Percentiles rank a stretch among this genome's conserved stretches.
phyloP scores from a whole-genome alignment of 169 alveolate genomes.

The Prorocentrum cordatum region DNA sequence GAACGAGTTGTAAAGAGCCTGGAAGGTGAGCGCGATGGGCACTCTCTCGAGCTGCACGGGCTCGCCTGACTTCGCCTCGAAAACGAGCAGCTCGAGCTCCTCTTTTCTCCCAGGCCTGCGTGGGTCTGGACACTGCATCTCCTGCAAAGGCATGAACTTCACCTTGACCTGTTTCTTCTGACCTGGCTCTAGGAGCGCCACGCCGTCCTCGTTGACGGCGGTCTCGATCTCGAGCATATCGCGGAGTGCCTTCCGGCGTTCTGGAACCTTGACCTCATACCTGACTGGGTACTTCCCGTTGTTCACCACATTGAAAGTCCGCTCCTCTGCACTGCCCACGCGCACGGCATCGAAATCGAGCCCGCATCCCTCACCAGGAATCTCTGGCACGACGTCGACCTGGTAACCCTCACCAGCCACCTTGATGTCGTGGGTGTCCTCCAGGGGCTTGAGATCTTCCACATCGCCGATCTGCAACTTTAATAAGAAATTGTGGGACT shows the following conservation, averaged over 20 bases:
- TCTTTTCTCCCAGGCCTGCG: not conserved
- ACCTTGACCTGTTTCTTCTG: conserved; percentile 20
- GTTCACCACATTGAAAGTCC: conserved; percentile 78
- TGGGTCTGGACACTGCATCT: not conserved
- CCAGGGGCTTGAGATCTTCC: not conserved
- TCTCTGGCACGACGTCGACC: conserved; percentile 68
- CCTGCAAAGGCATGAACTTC: not conserved
- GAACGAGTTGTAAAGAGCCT: conserved; percentile 83
- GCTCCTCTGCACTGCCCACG: conserved; percentile 85
- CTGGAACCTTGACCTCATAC: conserved; percentile 75
- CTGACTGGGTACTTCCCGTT: conserved; percentile 84
- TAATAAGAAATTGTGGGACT: conserved; percentile 44
- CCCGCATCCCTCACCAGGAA: conserved; percentile 82
- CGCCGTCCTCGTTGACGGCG: not conserved
- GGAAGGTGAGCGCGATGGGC: conserved; percentile 76
- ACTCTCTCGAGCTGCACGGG: conserved; percentile 78
- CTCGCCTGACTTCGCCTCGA: conserved; percentile 72
- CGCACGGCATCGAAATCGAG: conserved; percentile 87
- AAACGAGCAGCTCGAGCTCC: conserved; percentile 53
- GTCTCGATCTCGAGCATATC: conserved; percentile 41
- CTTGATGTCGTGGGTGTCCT: not conserved
- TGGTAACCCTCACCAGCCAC: conserved; percentile 18
- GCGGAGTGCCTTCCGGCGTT: conserved; percentile 9
- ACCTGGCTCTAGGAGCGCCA: conserved; percentile 76
- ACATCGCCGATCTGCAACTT: conserved; percentile 6